These are phyloP conservation scores for Penicillium fimorum DNA, from an alignment of 495 filamentous ascomycete genomes.

Conservation along the genomic window DNA sequence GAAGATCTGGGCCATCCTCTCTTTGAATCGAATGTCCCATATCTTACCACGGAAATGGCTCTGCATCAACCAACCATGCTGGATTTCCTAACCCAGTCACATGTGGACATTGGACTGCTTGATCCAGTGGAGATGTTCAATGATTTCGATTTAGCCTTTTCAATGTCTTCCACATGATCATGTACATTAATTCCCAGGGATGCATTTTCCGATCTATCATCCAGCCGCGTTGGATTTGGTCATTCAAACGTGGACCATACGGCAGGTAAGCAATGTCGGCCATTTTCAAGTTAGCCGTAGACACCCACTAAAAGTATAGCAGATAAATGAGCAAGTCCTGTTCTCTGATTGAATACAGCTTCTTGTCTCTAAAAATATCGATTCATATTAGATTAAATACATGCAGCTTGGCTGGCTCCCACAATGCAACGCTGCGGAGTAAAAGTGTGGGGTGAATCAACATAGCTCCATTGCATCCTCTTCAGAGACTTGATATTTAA, in stretches of 20 bases:
- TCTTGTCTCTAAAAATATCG: not conserved
- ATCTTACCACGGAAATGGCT: conserved; percentile 37
- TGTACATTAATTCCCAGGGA: not conserved
- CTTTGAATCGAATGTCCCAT: not conserved
- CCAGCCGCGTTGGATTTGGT: not conserved
- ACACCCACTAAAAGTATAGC: not conserved
- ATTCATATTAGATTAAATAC: not conserved
- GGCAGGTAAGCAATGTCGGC: conserved; percentile 6
- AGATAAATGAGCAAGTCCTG: not conserved
- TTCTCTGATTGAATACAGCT: no score
- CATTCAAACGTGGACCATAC: not conserved
- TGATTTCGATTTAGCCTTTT: conserved; percentile 17
- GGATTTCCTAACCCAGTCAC: conserved; percentile 35
- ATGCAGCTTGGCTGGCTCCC: no score
- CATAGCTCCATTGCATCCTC: not conserved
- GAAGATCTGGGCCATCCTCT: not conserved
- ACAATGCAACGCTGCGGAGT: not conserved
- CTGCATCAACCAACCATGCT: conserved; percentile 39
- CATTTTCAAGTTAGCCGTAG: conserved; percentile 15
- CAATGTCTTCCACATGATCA: not conserved
- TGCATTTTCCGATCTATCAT: no score
- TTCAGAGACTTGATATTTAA: not conserved
- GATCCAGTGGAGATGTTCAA: conserved; percentile 32
- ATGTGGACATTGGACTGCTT: conserved; percentile 30
- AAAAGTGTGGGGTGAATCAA: not conserved